These are phyloP conservation scores for Ormosia emarginata DNA, from an alignment of 306 rosid species.

Conservation along the genomic window DNA sequence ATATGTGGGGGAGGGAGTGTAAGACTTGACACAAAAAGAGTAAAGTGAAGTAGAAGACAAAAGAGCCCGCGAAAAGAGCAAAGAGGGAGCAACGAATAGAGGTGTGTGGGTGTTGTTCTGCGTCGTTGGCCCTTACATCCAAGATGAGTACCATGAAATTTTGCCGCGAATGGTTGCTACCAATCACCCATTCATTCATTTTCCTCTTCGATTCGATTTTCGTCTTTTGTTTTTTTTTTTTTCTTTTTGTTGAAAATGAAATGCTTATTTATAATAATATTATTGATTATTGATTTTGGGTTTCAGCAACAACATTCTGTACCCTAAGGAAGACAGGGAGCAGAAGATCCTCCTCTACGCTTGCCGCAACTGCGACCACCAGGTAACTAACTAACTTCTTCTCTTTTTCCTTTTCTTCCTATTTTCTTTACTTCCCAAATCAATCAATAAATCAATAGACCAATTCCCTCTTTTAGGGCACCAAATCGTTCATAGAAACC, in stretches of 20 bases:
- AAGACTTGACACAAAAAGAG: too few species aligned
- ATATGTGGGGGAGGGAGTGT: too few species aligned
- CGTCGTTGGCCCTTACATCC: not conserved
- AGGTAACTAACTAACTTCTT: slow-evolving; percentile 34
- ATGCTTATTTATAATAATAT: not conserved
- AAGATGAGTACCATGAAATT: slow-evolving; percentile 98
- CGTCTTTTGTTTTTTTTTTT: not conserved
- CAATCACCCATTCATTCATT: not conserved
- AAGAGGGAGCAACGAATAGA: not conserved
- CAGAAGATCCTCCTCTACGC: slow-evolving; percentile 80
- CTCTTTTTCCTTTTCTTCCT: too few species aligned
- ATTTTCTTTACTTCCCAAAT: too few species aligned
- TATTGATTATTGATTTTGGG: not conserved
- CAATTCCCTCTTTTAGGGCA: too few species aligned
- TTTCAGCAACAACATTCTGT: slow-evolving; percentile 88
- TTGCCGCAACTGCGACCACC: slow-evolving; percentile 96
- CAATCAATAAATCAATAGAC: too few species aligned
- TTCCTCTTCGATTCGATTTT: not conserved
- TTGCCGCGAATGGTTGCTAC: slow-evolving; percentile 89
- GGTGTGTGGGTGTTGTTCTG: not conserved
- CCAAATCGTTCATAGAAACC: not conserved
- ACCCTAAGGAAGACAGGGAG: slow-evolving; percentile 89
- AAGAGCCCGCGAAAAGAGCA: not conserved
- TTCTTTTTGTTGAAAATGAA: not conserved
- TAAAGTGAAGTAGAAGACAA: too few species aligned